Evolutionary conservation across 305 asterid genomes (phyloP), one percentile per base, ranked within the genome.

Genomic region (Euphrasia arctica): DNA sequence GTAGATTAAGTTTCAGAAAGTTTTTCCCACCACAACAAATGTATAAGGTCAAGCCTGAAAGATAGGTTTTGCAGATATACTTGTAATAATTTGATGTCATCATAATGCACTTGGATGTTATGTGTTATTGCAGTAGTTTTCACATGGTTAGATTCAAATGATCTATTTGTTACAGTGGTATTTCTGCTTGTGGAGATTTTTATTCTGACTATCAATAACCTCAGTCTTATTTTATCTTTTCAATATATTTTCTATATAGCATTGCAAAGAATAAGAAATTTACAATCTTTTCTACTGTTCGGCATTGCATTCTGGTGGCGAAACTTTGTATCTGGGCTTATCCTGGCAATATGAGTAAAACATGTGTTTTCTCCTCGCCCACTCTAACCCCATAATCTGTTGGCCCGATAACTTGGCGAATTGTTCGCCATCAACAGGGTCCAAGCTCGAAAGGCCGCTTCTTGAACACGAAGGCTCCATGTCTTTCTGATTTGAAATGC

Each of bases 301-400:
- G 62, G 82, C 62, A 63, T 47, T 85, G 75, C 97, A 90, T 74
- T 90, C 96, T 13, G 83, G 86, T 36, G 96, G 96, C 31, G 75
- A 60, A 48, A 88, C 82, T 78, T 82, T 87, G 66, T 87, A 90
- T 75, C 95, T 77, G 2, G 78, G 39, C 52, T 72, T 79, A 69
- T 90, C 97, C 76, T 80, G 84, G 68, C 96, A 90, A 29, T 90
- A 85, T 0, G 97, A 85, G 70, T 90, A 90, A 15, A 80, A 82
- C 97, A 87, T 87, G 13, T 84, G 94, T 58, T 90, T 90, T 69
- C 90, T 63, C 63, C 97, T 75, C 5, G 87, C 85, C 97, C 95
- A 90, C 3, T 71, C 76, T 78, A 90, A 12, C 31, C 90, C 90
- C 2, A 57, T 15, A 5, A 29, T 66, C 61, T 90, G 85, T 48